Conservation (phyloP, 441 rosid genomes). For the Theobroma grandiflorum region DNA sequence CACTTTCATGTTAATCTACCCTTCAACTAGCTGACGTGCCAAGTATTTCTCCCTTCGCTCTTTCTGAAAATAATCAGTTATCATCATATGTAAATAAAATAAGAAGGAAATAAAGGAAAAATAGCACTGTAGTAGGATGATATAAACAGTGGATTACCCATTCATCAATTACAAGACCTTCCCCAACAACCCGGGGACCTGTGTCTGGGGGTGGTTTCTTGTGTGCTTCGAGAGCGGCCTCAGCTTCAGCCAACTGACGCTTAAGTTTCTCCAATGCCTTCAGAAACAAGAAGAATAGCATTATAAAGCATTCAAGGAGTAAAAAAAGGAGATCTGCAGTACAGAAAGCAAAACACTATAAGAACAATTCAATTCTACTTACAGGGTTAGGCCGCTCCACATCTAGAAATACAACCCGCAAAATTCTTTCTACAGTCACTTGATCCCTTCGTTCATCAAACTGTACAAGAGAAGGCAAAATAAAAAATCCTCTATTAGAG, state of each 20-base stretch:
- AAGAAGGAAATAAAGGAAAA: neutral
- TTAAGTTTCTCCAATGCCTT: conserved; percentile 74
- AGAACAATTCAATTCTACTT: conserved; percentile 33
- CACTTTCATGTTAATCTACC: conserved; percentile 40
- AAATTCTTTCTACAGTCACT: conserved; percentile 61
- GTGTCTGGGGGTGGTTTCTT: conserved; percentile 70
- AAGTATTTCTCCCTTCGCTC: conserved; percentile 82
- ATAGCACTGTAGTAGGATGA: neutral
- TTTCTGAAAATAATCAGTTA: conserved; percentile 49
- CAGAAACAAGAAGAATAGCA: conserved; percentile 8
- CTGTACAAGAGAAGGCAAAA: conserved; percentile 36
- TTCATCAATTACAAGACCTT: conserved; percentile 81
- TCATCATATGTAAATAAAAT: neutral
- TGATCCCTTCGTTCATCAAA: conserved; percentile 76
- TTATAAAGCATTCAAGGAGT: neutral
- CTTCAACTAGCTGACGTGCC: conserved; percentile 73
- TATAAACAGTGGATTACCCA: conserved; percentile 51
- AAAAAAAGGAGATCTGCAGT: neutral
- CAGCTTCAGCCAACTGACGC: conserved; percentile 73
- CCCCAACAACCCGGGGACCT: conserved; percentile 66
- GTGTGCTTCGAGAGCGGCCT: conserved; percentile 71
- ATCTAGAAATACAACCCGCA: conserved; percentile 69
- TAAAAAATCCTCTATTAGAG: neutral
- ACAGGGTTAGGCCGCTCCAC: conserved; percentile 62
- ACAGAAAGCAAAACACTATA: neutral